phyloP scores from a whole-genome alignment of 106 monocot species.

The Cymbidium sinense region DNA sequence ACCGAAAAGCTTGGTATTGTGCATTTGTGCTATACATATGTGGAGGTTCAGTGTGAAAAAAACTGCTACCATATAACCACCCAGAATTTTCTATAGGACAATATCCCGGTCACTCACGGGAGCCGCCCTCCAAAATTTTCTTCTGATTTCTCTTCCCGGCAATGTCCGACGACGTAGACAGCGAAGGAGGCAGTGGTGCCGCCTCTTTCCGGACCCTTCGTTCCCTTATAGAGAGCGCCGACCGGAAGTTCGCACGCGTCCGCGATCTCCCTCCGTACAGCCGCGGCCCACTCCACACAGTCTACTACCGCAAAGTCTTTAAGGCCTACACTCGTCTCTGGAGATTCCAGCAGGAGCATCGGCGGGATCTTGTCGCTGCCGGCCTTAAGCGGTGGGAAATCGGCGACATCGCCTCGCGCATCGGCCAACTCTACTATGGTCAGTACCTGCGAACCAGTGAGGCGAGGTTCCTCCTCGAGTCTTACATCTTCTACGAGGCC shows the following conservation, averaged over 20 bases:
- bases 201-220: slow-evolving; percentile 29
- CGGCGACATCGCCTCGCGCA: slow-evolving; percentile 91
- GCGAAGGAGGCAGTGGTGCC: slow-evolving; percentile 8
- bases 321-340: slow-evolving; percentile 84
- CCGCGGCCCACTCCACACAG: slow-evolving; percentile 27
- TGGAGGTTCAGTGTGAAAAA: background rate
- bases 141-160: background rate
- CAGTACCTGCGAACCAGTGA: slow-evolving; percentile 91
- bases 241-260: slow-evolving; percentile 75
- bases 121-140: too few relatives aligned
- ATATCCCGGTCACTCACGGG: background rate
- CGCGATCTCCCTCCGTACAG: slow-evolving; percentile 58
- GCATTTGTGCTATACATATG: background rate
- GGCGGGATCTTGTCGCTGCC: slow-evolving; percentile 48
- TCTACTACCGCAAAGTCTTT: slow-evolving; percentile 65
- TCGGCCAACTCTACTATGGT: slow-evolving; percentile 90
- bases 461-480: slow-evolving; percentile 70
- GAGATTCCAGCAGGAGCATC: slow-evolving; percentile 75
- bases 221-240: slow-evolving; percentile 55
- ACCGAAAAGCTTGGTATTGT: too few relatives aligned
- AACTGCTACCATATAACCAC: background rate
- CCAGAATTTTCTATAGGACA: background rate
- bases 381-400: slow-evolving; percentile 84
- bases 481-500: slow-evolving; percentile 96
- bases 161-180: slow-evolving; percentile 10